These are phyloP conservation scores for Coemansia sp. DNA, from an alignment of 192 early-diverging fungal species.

Conservation along the genomic window DNA sequence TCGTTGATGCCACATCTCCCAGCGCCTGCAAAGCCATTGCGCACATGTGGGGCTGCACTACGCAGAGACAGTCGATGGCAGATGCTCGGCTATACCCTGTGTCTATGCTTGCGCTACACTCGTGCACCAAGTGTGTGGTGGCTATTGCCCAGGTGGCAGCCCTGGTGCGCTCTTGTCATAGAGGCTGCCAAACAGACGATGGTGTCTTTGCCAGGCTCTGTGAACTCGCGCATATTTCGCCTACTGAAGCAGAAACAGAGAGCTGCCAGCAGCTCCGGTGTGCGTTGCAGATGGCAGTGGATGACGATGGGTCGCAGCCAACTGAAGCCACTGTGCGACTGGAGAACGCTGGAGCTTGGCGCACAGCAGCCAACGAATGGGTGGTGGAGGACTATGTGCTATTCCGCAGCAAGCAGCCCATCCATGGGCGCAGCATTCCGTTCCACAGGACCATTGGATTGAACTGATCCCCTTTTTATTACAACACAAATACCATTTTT, in stretches of 20 bases:
- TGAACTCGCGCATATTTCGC: background rate
- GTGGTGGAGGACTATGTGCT: constrained; percentile 4
- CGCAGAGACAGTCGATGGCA: background rate
- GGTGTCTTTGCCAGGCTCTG: background rate
- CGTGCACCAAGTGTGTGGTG: too few relatives aligned
- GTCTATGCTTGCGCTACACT: constrained; percentile 12
- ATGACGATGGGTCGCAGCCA: background rate
- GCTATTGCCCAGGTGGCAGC: too few relatives aligned
- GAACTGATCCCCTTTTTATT: too few relatives aligned
- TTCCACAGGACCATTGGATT: background rate
- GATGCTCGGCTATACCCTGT: background rate
- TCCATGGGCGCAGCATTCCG: constrained; percentile 4
- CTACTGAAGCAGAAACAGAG: background rate
- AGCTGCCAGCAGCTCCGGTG: constrained; percentile 3
- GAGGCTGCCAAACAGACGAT: background rate
- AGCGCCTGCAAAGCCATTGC: constrained; percentile 11
- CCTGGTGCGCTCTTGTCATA: background rate
- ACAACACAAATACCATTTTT: background rate
- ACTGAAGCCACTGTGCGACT: background rate
- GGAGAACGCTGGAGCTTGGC: background rate
- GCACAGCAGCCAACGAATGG: constrained; percentile 10
- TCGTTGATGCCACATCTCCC: constrained; percentile 8
- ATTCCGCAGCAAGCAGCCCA: constrained; percentile 12
- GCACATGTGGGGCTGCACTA: constrained; percentile 13
- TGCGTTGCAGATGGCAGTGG: constrained; percentile 17